phyloP scores from a whole-genome alignment of 331 rosid species.

The Quercus tomentella region DNA sequence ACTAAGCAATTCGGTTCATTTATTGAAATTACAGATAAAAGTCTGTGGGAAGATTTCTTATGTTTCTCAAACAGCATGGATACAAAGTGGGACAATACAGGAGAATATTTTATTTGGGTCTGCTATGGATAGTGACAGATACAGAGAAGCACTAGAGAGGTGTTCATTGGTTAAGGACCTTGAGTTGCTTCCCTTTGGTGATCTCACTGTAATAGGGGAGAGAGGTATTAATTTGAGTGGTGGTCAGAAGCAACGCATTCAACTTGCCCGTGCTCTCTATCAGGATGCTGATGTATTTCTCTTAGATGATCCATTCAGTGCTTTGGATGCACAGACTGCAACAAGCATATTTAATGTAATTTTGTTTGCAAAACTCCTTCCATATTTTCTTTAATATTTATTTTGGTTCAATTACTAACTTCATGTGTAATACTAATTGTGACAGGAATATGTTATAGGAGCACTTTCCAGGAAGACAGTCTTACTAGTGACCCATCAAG shows the following conservation, averaged over 20 bases:
- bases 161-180: constrained; percentile 73
- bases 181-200: constrained; percentile 68
- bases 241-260: constrained; percentile 84
- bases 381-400: background rate
- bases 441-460: constrained; percentile 64
- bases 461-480: constrained; percentile 67
- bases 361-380: background rate
- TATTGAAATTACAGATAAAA: constrained; percentile 45
- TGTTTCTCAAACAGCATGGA: constrained; percentile 92
- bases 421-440: background rate
- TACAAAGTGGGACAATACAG: constrained; percentile 65
- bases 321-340: constrained; percentile 90
- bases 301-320: constrained; percentile 89
- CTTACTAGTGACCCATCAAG: constrained; percentile 91
- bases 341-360: constrained; percentile 67
- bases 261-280: constrained; percentile 87
- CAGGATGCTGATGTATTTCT: constrained; percentile 79
- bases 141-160: constrained; percentile 59
- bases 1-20: background rate
- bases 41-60: constrained; percentile 65
- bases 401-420: background rate
- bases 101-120: constrained; percentile 82
- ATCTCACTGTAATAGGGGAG: constrained; percentile 82
- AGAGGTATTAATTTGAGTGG: constrained; percentile 88
- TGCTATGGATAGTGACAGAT: constrained; percentile 48